Conservation (phyloP, 2,329 filamentous ascomycete genomes). For the Didymella pomorum region DNA sequence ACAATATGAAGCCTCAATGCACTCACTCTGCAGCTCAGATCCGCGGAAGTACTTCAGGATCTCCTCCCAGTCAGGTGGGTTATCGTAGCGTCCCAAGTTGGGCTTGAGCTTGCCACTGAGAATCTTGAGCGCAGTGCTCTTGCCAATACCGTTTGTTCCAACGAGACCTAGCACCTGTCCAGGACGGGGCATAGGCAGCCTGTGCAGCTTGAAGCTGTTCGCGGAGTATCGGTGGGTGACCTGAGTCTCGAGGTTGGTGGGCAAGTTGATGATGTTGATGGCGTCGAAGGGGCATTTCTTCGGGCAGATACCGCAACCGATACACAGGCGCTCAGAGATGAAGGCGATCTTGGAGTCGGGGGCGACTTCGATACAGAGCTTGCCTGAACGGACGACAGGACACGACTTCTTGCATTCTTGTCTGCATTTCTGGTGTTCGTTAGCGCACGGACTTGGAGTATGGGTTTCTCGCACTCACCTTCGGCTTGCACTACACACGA, state of each 20-base stretch:
- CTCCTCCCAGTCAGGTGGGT: constrained; percentile 99
- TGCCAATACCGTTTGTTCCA: constrained; percentile 99
- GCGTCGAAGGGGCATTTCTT: constrained; percentile 99
- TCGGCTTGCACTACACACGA: constrained; percentile 80
- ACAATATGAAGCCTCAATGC: not conserved
- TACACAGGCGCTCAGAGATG: constrained; percentile 94
- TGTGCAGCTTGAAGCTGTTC: constrained; percentile 99
- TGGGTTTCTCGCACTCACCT: constrained; percentile 62
- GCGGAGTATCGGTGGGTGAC: constrained; percentile 98
- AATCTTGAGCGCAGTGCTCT: constrained; percentile 99
- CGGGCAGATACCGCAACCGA: constrained; percentile 98
- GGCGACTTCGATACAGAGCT: constrained; percentile 94
- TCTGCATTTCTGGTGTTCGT: constrained; percentile 81
- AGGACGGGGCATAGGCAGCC: constrained; percentile 92
- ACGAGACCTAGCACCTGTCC: constrained; percentile 96
- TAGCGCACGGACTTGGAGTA: constrained; percentile 25
- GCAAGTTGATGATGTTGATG: constrained; percentile 99
- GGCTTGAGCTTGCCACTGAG: constrained; percentile 98
- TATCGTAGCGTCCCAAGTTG: constrained; percentile 92
- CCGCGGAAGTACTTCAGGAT: constrained; percentile 98
- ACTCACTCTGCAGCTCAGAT: constrained; percentile 91
- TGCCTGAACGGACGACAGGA: constrained; percentile 95
- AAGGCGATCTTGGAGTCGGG: constrained; percentile 93
- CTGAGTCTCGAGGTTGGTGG: constrained; percentile 97
- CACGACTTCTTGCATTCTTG: constrained; percentile 99